Conservation (phyloP, 2,329 filamentous ascomycete genomes). For the Annulohypoxylon truncatum region DNA sequence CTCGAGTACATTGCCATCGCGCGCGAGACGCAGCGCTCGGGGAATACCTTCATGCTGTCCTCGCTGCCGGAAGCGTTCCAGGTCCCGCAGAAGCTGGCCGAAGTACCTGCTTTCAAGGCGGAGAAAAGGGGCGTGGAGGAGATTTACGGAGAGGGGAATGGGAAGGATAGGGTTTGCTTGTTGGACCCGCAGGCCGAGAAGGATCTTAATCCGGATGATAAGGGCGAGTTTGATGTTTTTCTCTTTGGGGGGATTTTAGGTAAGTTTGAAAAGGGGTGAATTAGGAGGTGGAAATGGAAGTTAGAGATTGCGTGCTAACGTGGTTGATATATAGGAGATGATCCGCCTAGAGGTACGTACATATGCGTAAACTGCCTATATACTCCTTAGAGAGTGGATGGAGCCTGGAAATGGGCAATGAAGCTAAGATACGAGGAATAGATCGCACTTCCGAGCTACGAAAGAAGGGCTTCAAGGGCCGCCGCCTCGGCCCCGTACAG, state of each 20-base stretch:
- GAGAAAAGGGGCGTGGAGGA: slow-evolving; percentile 85
- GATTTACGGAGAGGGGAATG: slow-evolving; percentile 66
- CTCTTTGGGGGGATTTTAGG: slow-evolving; percentile 96
- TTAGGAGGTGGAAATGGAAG: background rate
- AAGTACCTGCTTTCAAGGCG: slow-evolving; percentile 72
- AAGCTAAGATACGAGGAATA: slow-evolving; percentile 53
- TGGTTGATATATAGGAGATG: slow-evolving; percentile 72
- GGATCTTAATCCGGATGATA: slow-evolving; percentile 87
- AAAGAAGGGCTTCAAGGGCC: slow-evolving; percentile 90
- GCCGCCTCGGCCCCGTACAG: slow-evolving; percentile 89
- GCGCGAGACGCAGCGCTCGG: slow-evolving; percentile 75
- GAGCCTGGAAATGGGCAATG: background rate
- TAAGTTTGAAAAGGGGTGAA: slow-evolving; percentile 55
- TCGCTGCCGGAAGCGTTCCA: slow-evolving; percentile 78
- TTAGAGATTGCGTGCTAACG: background rate
- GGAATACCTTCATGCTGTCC: slow-evolving; percentile 81
- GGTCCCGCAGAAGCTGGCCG: slow-evolving; percentile 68
- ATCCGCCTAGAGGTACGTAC: slow-evolving; percentile 85
- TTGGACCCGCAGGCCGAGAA: slow-evolving; percentile 86
- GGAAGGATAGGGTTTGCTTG: slow-evolving; percentile 78
- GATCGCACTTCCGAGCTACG: slow-evolving; percentile 96
- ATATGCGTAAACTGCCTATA: background rate
- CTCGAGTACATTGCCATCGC: slow-evolving; percentile 93
- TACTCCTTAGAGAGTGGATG: background rate
- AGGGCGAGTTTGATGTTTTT: slow-evolving; percentile 86